Conservation (phyloP, 2,329 filamentous ascomycete species). For the Epichloe glyceriae region DNA sequence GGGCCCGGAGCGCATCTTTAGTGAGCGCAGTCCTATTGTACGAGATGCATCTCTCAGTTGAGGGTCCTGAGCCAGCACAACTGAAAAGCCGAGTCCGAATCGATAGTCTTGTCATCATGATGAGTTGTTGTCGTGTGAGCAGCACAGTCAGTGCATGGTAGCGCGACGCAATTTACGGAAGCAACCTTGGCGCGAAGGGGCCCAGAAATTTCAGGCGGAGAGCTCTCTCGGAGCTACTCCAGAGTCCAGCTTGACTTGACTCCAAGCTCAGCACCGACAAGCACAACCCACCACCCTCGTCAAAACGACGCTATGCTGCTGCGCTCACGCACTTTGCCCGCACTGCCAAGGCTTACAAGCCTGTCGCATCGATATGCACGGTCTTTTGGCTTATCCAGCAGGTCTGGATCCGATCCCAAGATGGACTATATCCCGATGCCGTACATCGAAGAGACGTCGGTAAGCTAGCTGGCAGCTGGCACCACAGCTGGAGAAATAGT, state of each 20-base stretch:
- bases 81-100: slow-evolving; percentile 10
- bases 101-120: not conserved
- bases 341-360: slow-evolving; percentile 17
- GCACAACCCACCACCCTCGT: slow-evolving; percentile 1
- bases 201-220: slow-evolving; percentile 1
- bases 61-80: slow-evolving; percentile 2
- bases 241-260: not conserved
- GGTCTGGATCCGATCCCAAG: slow-evolving; percentile 15
- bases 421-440: slow-evolving; percentile 40
- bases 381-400: slow-evolving; percentile 29
- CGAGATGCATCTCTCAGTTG: slow-evolving; percentile 18
- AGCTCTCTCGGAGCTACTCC: not conserved
- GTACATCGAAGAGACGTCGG: slow-evolving; percentile 38
- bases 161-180: not conserved
- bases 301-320: slow-evolving; percentile 16
- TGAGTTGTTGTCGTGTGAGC: not conserved
- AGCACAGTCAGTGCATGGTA: not conserved
- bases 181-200: not conserved
- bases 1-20: slow-evolving; percentile 16
- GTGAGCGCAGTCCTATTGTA: slow-evolving; percentile 19
- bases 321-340: slow-evolving; percentile 17
- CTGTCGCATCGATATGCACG: slow-evolving; percentile 23
- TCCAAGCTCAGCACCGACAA: not conserved
- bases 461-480: slow-evolving; percentile 12
- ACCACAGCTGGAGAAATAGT: not conserved